Evolutionary conservation across 192 early-diverging fungal genomes (phyloP), one percentile per base, ranked within the genome.

Genomic region (Coemansia sp.): DNA sequence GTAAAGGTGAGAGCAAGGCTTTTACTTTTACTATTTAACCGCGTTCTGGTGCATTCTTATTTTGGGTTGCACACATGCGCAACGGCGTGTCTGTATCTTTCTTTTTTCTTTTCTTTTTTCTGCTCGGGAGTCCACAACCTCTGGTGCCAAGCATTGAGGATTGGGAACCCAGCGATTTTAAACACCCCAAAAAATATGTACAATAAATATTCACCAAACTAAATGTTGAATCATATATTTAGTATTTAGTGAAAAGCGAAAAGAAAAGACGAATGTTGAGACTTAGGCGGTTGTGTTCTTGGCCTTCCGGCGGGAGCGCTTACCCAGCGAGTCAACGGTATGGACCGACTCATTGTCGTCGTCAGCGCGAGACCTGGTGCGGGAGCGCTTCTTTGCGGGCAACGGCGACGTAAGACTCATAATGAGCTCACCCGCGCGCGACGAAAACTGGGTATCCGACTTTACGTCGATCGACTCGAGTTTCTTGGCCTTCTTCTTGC

Each of bases 381-480:
- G 70, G 8, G 60, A 58, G 50, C 77, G 77, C 48, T 74, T 79
- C 45, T 62, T 73, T 35, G 58, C 43, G 11, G 66, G 71, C 35
- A 69, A 21, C 8, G 77, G 77, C 51, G 77, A 79, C 6, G 77
- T 79, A 29, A 79, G 65, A 65, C 77, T 73, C 62, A 74, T 62
- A 41, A 79, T 70, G 22, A 79, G 60, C 62, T 79, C 77, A 47
- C 65, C 62, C 2, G 67, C 64, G 15, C 59, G 70, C 51, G 77
- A 79, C 29, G 77, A 79, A 57, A 79, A 79, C 48, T 66, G 60
- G 25, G 62, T 64, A 15, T 53, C 17, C 5, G 29, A 1, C 29
- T 32, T 32, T 1, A 32, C 29, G 0, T 32, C 5, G 5, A 32
- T 32, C 5, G 29, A 32, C 29, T 32, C 29, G 5, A 6, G 29